Evolutionary conservation across 345 rosid species (phyloP).

Genomic region (Capsella bursapastoris): DNA sequence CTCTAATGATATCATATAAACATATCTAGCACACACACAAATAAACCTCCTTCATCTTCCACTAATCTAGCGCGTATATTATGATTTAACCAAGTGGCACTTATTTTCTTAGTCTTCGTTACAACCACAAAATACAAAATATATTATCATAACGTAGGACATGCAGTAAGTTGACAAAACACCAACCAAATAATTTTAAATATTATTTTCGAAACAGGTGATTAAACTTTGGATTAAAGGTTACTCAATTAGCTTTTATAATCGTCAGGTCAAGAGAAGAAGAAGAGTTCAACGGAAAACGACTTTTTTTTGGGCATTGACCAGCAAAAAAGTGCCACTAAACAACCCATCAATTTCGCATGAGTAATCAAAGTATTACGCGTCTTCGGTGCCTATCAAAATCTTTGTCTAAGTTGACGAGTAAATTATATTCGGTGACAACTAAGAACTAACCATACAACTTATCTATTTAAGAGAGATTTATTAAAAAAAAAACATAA

Average conservation of each 20-base stretch:
- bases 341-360: neutral
- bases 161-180: neutral
- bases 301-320: neutral
- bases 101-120: neutral
- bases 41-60: neutral
- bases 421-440: too few species aligned
- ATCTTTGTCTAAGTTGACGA: neutral
- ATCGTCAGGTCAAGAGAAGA: neutral
- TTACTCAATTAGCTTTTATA: neutral
- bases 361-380: neutral
- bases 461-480: too few species aligned
- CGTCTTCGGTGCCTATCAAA: neutral
- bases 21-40: too few species aligned
- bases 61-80: slow-evolving; percentile 1
- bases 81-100: neutral
- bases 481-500: too few species aligned
- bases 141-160: slow-evolving; percentile 18
- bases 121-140: neutral
- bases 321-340: neutral
- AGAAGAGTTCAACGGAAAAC: neutral
- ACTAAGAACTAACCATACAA: too few species aligned
- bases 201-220: neutral
- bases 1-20: too few species aligned
- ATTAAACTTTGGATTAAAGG: neutral
- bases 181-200: neutral